Evolutionary conservation across 805 yeast genomes (phyloP), one percentile per base, ranked within the genome.

Genomic region (Candida maris): DNA sequence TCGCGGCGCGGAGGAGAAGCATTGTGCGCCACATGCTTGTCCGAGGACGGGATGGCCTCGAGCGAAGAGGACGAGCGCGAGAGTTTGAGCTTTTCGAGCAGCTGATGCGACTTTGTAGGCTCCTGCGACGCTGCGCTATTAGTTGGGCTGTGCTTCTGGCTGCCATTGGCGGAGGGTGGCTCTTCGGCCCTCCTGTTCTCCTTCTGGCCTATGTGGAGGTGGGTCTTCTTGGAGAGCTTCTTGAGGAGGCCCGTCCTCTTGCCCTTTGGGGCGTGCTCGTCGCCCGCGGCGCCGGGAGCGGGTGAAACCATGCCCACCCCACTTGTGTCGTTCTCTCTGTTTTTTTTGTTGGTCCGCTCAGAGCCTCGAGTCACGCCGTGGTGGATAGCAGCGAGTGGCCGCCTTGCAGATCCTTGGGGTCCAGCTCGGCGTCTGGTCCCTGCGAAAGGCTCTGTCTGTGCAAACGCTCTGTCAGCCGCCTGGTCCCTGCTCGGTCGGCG

Each of bases 181-280:
- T n/a, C n/a, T 20, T 27, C 35, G 15, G 20, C n/a, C 19, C 7
- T 10, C 19, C 22, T 30, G 14, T 27, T 26, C 15, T 27, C 37
- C 9, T 39, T 30, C 10, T 33, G 19, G 22, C 35, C 40, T 8
- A 39, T 37, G 22, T 39, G 44, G 19, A 36, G 30, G 25, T 37
- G 42, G 6, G 51, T 37, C 30, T 46, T 46, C 16, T 27, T 13
- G 12, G 41, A 42, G 13, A 44, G 23, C 32, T 41, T 44, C 26
- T 40, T 42, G 23, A 46, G 29, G 13, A 46, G 40, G 5, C 44
- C 42, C 15, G 27, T 35, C 27, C 40, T 42, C 29, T 38, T 39
- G 19, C 10, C 21, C 24, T 26, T 23, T 4, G 24, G 23, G 30
- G 34, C 43, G 10, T 27, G 18, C 9, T 37, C 26, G 19, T 32